phyloP scores from a whole-genome alignment of 805 yeast species.

The Middelhovenomyces tepae region DNA sequence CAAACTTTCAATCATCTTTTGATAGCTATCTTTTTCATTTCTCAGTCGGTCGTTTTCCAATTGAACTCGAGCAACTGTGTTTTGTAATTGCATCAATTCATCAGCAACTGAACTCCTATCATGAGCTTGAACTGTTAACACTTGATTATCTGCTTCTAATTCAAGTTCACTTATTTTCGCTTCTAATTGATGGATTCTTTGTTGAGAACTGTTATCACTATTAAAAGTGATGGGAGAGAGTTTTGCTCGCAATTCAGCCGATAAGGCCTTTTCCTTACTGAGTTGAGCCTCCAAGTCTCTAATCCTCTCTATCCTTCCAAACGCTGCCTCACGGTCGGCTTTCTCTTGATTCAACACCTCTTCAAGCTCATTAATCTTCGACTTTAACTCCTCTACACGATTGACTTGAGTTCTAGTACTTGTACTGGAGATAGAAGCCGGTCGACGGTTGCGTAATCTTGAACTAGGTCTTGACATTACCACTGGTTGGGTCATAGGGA shows the following conservation, averaged over 20 bases:
- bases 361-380: constrained; percentile 22
- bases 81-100: background rate
- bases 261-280: constrained; percentile 14
- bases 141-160: constrained; percentile 5
- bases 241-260: constrained; percentile 7
- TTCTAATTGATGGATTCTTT: constrained; percentile 8
- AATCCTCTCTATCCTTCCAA: constrained; percentile 16
- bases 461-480: constrained; percentile 14
- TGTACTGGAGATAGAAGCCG: constrained; percentile 3
- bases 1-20: constrained; percentile 5
- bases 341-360: constrained; percentile 19
- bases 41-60: constrained; percentile 13
- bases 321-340: constrained; percentile 16
- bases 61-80: background rate
- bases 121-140: constrained; percentile 3
- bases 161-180: constrained; percentile 13
- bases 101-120: background rate
- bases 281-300: constrained; percentile 15
- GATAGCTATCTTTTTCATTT: constrained; percentile 13
- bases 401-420: constrained; percentile 9
- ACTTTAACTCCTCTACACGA: constrained; percentile 21
- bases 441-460: constrained; percentile 12
- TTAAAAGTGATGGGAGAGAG: constrained; percentile 1
- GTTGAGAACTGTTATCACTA: constrained; percentile 5
- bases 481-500: constrained; percentile 4